Base-by-base conservation (phyloP, 768 basidiomycete species). In the Xerocomellus amylosporus region DNA sequence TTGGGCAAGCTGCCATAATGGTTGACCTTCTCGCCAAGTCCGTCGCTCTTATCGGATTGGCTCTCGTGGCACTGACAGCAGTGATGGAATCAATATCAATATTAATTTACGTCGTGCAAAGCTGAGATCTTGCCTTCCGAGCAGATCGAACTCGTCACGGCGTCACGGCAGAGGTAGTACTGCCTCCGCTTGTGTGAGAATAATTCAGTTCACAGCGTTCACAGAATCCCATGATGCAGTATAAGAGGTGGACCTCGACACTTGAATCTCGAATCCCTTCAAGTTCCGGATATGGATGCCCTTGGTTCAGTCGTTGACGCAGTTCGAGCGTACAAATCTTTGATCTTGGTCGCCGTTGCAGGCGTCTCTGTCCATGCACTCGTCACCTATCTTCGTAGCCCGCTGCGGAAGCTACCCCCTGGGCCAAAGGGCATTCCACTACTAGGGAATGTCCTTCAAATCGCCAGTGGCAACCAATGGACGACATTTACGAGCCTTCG, bases 371-470 rank as follows among this genome's bases (percentile, higher is more conserved):
- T 46, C 40, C 45, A 42, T 46, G 39, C 39, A 4, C 26, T 56
- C 17, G 36, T 53, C 34, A n/a, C n/a, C 15, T 55, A 55, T 17
- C 14, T 55, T 22, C 50, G 26, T 5, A 55, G 54, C 26, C 44
- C 50, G 2, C 31, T 14, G 39, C 55, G 51, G 8, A 56, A 53
- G 40, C 38, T 56, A 7, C 55, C 51, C 4, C 51, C 55, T 5
- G 55, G 55, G 4, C 55, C 51, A 12, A 46, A 2, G 5, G 55
- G 55, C 9, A 45, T 56, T 19, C 55, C 55, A 30, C 9, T 56
- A 6, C 34, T 56, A 10, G 55, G 55, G 0, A 56, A 53, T 20
- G 22, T 47, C 10, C 33, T 56, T 15, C 39, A 46, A 30, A 14
- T 56, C 13, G 19, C 46, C 17, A 38, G 34, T 12, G 42, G 39